phyloP scores from a whole-genome alignment of 305 asterid species.

The Galium porrigens region DNA sequence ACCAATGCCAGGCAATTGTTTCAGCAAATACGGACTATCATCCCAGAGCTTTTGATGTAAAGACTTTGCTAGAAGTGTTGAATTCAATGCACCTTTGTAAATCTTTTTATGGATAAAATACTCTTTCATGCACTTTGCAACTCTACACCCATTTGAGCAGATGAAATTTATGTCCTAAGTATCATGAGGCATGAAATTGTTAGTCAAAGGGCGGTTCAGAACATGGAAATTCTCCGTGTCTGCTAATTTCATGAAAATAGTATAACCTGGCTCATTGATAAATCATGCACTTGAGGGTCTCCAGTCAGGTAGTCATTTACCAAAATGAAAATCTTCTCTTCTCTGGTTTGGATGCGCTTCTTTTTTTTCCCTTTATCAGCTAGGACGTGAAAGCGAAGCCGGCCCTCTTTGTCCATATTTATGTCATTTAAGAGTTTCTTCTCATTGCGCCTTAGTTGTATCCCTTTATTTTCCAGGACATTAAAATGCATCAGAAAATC shows the following conservation, averaged over 20 bases:
- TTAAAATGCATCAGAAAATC: conserved; percentile 18
- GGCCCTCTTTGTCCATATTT: conserved; percentile 68
- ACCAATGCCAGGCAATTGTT: conserved; percentile 94
- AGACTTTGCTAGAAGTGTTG: conserved; percentile 22
- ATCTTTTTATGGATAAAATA: conserved; percentile 61
- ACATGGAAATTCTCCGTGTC: conserved; percentile 17
- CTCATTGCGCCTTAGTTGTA: conserved; percentile 88
- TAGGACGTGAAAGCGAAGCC: conserved; percentile 78
- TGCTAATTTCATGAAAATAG: conserved; percentile 15
- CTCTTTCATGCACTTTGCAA: conserved; percentile 95
- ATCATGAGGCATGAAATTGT: conserved; percentile 24
- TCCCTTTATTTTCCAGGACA: conserved; percentile 56
- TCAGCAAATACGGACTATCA: conserved; percentile 71
- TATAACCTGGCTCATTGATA: conserved; percentile 85
- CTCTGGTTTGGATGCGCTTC: conserved; percentile 82
- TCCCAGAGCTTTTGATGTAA: conserved; percentile 19
- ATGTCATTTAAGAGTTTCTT: conserved; percentile 81
- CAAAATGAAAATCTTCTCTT: conserved; percentile 84
- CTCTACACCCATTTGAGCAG: conserved; percentile 83
- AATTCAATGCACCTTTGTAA: conserved; percentile 67
- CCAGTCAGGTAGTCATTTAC: conserved; percentile 94
- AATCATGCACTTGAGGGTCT: conserved; percentile 73
- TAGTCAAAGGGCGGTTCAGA: conserved; percentile 49
- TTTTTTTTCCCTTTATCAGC: conserved; percentile 61
- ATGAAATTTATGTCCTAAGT: conserved; percentile 61